phyloP scores from a whole-genome alignment of 805 yeast genomes.

The Candida palmyrensis region DNA sequence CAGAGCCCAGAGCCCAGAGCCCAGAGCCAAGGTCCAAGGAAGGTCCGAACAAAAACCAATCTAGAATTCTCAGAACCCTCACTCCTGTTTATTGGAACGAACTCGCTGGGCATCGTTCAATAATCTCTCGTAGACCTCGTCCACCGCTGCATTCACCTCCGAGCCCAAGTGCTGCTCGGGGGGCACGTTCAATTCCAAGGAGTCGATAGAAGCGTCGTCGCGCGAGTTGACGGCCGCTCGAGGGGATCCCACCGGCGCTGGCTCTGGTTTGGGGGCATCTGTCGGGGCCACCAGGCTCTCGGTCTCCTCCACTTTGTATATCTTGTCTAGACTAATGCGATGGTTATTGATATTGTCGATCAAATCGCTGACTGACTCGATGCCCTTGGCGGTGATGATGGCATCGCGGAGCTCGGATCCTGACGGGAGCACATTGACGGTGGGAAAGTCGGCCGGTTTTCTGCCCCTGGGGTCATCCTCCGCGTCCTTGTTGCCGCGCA shows the following conservation, averaged over 20 bases:
- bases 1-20: too few relatives aligned
- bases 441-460: slow-evolving; percentile 16
- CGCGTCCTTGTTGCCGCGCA: slow-evolving; percentile 32
- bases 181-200: slow-evolving; percentile 12
- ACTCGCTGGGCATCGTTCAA: slow-evolving; percentile 64
- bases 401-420: slow-evolving; percentile 54
- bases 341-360: slow-evolving; percentile 60
- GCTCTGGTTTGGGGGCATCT: slow-evolving; percentile 1
- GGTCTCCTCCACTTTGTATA: slow-evolving; percentile 26
- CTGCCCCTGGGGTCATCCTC: slow-evolving; percentile 5
- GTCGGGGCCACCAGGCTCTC: neutral
- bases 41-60: too few relatives aligned
- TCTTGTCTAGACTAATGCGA: slow-evolving; percentile 44
- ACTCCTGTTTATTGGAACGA: slow-evolving; percentile 41
- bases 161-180: slow-evolving; percentile 5
- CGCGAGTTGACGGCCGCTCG: slow-evolving; percentile 1
- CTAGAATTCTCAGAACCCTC: too few relatives aligned
- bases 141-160: slow-evolving; percentile 44
- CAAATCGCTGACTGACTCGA: slow-evolving; percentile 61
- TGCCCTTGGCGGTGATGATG: slow-evolving; percentile 71
- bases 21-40: too few relatives aligned
- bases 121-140: slow-evolving; percentile 67
- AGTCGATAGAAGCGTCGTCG: slow-evolving; percentile 26
- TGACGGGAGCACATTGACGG: slow-evolving; percentile 42
- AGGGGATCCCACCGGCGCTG: slow-evolving; percentile 1